Evolutionary conservation across 352 stramenopile genomes (phyloP).

Genomic region (Phytophthora pinifolia): DNA sequence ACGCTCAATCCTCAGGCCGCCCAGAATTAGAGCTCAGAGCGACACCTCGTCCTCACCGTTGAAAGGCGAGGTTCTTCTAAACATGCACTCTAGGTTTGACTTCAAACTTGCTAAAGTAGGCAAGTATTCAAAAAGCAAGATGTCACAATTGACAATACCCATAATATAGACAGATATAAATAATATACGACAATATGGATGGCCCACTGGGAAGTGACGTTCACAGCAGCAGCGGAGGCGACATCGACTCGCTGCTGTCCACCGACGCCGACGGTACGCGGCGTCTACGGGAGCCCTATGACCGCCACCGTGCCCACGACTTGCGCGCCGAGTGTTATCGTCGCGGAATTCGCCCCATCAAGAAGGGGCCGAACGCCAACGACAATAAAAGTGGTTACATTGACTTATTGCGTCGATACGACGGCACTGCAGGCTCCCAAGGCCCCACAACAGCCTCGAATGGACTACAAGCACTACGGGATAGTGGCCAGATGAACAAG

Average conservation of each 20-base stretch:
- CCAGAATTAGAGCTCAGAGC: conserved; percentile 12
- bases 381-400: conserved; percentile 88
- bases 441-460: conserved; percentile 7
- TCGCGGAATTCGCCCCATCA: conserved; percentile 70
- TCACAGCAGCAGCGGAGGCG: conserved; percentile 43
- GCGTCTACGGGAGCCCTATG: conserved; percentile 66
- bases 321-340: conserved; percentile 81
- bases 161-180: no score
- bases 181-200: no score
- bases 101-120: no score
- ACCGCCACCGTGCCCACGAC: conserved; percentile 72
- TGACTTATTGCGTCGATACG: conserved; percentile 60
- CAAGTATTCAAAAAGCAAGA: no score
- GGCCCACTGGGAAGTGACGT: conserved; percentile 41
- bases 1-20: background rate
- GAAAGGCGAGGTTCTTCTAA: no score
- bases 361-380: conserved; percentile 82
- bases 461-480: conserved; percentile 10
- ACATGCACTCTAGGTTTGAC: no score
- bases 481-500: conserved; percentile 26
- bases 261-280: conserved; percentile 31
- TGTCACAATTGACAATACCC: no score
- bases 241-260: conserved; percentile 74
- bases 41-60: conserved; percentile 13
- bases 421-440: conserved; percentile 28